Evolutionary conservation across 2,329 filamentous ascomycete species (phyloP), one percentile per base, ranked within the genome.

Genomic region (Aspergillus flavus): DNA sequence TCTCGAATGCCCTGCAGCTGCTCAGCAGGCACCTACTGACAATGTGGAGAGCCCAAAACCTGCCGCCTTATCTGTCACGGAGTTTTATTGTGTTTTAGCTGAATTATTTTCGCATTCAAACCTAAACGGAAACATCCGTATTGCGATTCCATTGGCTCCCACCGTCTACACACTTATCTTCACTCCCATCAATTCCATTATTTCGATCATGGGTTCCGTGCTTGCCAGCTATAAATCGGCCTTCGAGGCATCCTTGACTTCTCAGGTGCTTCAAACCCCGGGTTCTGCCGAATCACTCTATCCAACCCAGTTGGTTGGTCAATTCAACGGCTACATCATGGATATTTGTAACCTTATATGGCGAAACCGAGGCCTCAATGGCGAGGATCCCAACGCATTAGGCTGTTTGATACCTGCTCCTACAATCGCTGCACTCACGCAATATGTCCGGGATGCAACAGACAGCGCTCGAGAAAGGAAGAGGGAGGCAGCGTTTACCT

Each of bases 261-360:
- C 75, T 12, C 72, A 66, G 61, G 71, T 64, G 11, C 69, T 71
- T 59, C 80, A 73, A 65, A 72, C 70, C 69, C 75, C 68, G 68
- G 76, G 68, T 55, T 73, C 57, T 45, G 61, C 67, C 54, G 70
- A 71, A 66, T 76, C 67, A n/a, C 68, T 77, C 65, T 90, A 89
- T 65, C 82, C 87, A 32, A 82, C 85, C 48, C 78, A 82, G 36
- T 86, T 90, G 61, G 86, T 93, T 46, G 86, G 87, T 66, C 80
- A 85, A 28, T 94, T 95, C 80, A 96, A 96, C 74, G 90, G 90
- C 26, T 93, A 91, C 74, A 84, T 96, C 36, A 94, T 95, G 87
- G 93, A 96, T 73, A 85, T 93, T 36, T 94, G 92, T 81, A 96
- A 96, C 73, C 87, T 91, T 57, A 76, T 95, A 54, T 96, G 92